Evolutionary conservation across 2,329 filamentous ascomycete genomes (phyloP).

Genomic region (Graphium sp.): DNA sequence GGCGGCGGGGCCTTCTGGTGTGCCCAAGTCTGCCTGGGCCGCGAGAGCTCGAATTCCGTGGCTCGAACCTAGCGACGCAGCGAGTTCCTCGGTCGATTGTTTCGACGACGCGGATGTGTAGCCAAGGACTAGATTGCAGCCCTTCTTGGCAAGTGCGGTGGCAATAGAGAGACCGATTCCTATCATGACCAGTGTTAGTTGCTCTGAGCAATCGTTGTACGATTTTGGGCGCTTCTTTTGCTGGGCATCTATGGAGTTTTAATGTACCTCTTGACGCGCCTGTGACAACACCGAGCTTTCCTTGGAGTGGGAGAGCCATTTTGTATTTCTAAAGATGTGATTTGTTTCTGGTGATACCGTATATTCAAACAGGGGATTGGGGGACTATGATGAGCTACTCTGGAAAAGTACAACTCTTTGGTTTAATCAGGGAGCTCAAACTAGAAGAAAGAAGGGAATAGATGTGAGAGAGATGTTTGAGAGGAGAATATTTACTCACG

Average conservation of each 20-base stretch:
- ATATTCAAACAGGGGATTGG: slow-evolving; percentile 7
- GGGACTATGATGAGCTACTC: too few species aligned
- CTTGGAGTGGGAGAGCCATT: slow-evolving; percentile 37
- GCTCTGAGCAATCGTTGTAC: background rate
- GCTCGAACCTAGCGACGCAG: slow-evolving; percentile 32
- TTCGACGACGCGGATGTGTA: slow-evolving; percentile 36
- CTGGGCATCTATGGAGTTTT: background rate
- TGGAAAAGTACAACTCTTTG: too few species aligned
- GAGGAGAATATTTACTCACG: too few species aligned
- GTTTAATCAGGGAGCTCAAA: background rate
- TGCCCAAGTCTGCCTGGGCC: slow-evolving; percentile 57
- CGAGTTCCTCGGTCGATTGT: slow-evolving; percentile 39
- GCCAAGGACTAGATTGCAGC: slow-evolving; percentile 51
- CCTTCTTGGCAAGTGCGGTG: slow-evolving; percentile 55
- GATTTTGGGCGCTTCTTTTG: background rate
- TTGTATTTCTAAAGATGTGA: too few species aligned
- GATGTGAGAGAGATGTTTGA: too few species aligned
- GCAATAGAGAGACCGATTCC: slow-evolving; percentile 54
- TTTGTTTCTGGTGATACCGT: too few species aligned
- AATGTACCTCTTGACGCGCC: slow-evolving; percentile 59
- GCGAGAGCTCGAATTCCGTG: slow-evolving; percentile 43
- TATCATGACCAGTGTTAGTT: slow-evolving; percentile 14
- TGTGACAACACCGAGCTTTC: slow-evolving; percentile 65
- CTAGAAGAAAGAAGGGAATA: background rate
- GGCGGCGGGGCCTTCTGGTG: slow-evolving; percentile 38